phyloP scores from a whole-genome alignment of 1,284 basidiomycete genomes.

The Tilletia walkeri region DNA sequence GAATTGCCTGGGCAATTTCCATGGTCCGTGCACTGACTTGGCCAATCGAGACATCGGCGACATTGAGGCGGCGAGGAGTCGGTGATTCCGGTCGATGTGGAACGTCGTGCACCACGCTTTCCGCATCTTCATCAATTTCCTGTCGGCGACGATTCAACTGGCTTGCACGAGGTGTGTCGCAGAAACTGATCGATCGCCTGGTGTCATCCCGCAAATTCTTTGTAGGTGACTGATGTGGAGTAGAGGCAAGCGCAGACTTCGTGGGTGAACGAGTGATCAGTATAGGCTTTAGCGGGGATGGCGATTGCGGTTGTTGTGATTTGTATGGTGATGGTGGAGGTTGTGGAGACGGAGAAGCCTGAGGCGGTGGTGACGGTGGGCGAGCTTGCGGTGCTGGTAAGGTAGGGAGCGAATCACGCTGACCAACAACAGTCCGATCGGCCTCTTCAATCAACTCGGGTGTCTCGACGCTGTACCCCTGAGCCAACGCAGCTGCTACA shows the following conservation, averaged over 20 bases:
- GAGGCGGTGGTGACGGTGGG: too few species aligned
- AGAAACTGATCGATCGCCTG: slow-evolving; percentile 38
- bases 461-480: too few species aligned
- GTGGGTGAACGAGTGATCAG: background rate
- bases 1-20: slow-evolving; percentile 13
- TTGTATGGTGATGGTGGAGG: too few species aligned
- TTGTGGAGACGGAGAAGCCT: too few species aligned
- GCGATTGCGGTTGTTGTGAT: background rate
- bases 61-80: too few species aligned
- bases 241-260: background rate
- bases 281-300: background rate
- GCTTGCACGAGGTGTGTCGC: slow-evolving; percentile 20
- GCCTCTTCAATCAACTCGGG: background rate
- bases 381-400: too few species aligned
- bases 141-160: background rate
- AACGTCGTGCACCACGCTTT: background rate
- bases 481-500: background rate
- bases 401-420: too few species aligned
- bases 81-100: background rate
- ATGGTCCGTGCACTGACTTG: background rate
- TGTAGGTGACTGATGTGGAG: background rate
- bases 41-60: slow-evolving; percentile 2
- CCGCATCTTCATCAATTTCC: background rate
- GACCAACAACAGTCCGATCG: background rate
- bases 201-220: slow-evolving; percentile 22